Conservation (phyloP, 441 rosid genomes). For the Pelargonium cotyledonis region DNA sequence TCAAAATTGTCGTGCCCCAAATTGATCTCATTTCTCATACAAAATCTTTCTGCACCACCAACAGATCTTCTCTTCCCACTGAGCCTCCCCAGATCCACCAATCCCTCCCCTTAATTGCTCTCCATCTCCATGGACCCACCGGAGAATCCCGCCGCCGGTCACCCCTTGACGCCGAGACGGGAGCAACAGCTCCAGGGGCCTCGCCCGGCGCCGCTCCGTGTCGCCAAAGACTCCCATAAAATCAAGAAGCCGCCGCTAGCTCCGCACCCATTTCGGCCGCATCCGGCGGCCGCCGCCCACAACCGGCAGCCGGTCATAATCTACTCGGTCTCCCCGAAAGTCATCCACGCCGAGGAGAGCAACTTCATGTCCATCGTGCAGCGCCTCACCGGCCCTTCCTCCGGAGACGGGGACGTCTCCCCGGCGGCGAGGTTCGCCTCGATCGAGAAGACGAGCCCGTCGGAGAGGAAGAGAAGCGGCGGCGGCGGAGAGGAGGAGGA, state of each 20-base stretch:
- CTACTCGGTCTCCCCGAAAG: constrained; percentile 24
- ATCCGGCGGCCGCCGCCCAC: too few relatives aligned
- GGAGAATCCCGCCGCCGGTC: neutral
- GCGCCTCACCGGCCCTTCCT: constrained; percentile 23
- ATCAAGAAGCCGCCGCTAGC: constrained; percentile 15
- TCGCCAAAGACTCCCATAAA: constrained; percentile 18
- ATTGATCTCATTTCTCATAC: neutral
- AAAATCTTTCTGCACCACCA: neutral
- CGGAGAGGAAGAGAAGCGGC: constrained; percentile 15
- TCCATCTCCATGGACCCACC: neutral
- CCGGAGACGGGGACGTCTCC: constrained; percentile 18
- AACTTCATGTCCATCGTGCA: constrained; percentile 26
- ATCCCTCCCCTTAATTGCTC: neutral
- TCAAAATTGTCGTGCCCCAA: neutral
- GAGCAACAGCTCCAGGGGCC: constrained; percentile 22
- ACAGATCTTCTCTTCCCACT: neutral
- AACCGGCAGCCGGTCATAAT: constrained; percentile 21
- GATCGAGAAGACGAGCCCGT: constrained; percentile 23
- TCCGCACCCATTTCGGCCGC: neutral
- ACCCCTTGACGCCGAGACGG: constrained; percentile 15
- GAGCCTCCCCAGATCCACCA: neutral
- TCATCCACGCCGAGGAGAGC: constrained; percentile 20
- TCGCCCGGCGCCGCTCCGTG: constrained; percentile 20
- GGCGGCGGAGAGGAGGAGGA: neutral
- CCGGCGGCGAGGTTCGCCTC: constrained; percentile 26